phyloP scores from a whole-genome alignment of 2,329 filamentous ascomycete genomes.

The Neoscytalidium dimidiatum region DNA sequence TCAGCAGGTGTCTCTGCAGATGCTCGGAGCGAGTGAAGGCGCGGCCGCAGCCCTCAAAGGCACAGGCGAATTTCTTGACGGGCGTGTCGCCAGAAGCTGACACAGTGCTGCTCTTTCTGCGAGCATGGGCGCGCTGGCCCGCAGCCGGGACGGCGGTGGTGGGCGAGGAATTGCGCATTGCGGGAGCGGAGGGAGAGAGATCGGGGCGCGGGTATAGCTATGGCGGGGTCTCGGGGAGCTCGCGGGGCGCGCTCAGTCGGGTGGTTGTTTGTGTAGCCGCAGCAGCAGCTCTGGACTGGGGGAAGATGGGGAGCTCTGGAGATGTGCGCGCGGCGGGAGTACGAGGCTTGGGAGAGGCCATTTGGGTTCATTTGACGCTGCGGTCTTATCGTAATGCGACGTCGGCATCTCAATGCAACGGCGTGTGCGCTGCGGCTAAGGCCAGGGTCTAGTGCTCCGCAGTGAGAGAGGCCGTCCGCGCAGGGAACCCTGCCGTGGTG shows the following conservation, averaged over 20 bases:
- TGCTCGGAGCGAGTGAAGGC: slow-evolving; percentile 61
- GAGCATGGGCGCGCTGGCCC: slow-evolving; percentile 9
- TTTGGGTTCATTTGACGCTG: not conserved
- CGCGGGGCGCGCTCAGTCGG: not conserved
- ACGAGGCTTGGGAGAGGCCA: not conserved
- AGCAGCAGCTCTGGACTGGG: not conserved
- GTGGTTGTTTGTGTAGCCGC: not conserved
- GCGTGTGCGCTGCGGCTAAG: not conserved
- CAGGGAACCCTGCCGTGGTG: not conserved
- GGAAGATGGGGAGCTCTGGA: not conserved
- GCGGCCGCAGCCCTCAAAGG: slow-evolving; percentile 52
- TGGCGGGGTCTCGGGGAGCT: not conserved
- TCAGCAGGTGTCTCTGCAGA: slow-evolving; percentile 59
- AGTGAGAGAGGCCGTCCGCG: no score
- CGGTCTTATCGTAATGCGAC: slow-evolving; percentile 17
- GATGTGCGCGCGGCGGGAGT: not conserved
- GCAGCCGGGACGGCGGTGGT: not conserved
- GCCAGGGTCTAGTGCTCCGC: not conserved
- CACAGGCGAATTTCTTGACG: slow-evolving; percentile 42
- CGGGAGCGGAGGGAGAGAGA: not conserved
- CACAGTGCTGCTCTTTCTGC: slow-evolving; percentile 14
- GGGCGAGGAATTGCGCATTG: slow-evolving; percentile 14
- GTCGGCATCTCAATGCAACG: slow-evolving; percentile 8
- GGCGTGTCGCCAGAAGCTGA: not conserved
- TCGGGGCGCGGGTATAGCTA: not conserved